Base-by-base conservation (phyloP, 192 early-diverging fungal species). In the Entrophospora sp. region DNA sequence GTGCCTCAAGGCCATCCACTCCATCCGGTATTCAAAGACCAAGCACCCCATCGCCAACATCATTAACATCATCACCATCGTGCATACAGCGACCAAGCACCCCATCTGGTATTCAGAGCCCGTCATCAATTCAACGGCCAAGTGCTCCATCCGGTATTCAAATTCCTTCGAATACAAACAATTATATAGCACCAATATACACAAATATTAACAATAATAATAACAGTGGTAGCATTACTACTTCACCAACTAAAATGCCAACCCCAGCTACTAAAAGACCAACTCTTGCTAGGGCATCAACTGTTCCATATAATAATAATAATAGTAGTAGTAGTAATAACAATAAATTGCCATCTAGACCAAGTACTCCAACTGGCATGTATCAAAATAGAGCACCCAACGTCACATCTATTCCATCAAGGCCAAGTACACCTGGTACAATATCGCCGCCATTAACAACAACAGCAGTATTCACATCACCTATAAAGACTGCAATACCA, bases 241-340 rank as follows among this genome's bases (percentile, higher is more conserved):
- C 32, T 13, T 30, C 53, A 56, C 53, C 53, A 6, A 30, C 53
- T 5, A 56, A 56, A 34, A 34, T 56, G 53, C 53, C 53, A 32
- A n/a, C n/a, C n/a, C n/a, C n/a, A n/a, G n/a, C n/a, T n/a, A n/a
- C n/a, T n/a, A n/a, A n/a, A n/a, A n/a, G n/a, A n/a, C n/a, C n/a
- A n/a, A n/a, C n/a, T n/a, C n/a, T n/a, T n/a, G n/a, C n/a, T n/a
- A n/a, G n/a, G n/a, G n/a, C n/a, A n/a, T n/a, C n/a, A n/a, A n/a
- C n/a, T n/a, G n/a, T n/a, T n/a, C n/a, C n/a, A n/a, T n/a, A n/a
- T n/a, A n/a, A n/a, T n/a, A n/a, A n/a, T n/a, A n/a, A n/a, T n/a
- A n/a, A n/a, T n/a, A n/a, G n/a, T n/a, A n/a, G n/a, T n/a, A n/a
- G n/a, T n/a, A n/a, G 0, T 1, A 45, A 45, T 22, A 6, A n/a